Evolutionary conservation across 768 basidiomycete species (phyloP).

Genomic region (Boletus speciosus): DNA sequence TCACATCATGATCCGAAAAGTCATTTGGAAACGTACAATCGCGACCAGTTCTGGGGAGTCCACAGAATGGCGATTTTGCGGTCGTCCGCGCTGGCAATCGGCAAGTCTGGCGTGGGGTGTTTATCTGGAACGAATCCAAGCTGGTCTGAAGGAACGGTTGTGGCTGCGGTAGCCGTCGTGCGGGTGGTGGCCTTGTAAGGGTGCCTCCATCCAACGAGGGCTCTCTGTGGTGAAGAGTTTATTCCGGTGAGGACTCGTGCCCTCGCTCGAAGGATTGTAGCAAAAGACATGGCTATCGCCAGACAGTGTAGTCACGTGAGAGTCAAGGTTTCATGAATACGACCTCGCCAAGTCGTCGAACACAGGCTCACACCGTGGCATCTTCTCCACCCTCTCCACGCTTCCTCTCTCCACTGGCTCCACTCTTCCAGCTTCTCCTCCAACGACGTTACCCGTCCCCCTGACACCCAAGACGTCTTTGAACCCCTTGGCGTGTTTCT

Average conservation of each 20-base stretch:
- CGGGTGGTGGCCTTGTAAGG: constrained; percentile 1
- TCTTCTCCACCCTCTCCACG: constrained; percentile 34
- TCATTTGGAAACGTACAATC: constrained; percentile 55
- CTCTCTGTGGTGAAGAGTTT: neutral
- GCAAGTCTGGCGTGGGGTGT: constrained; percentile 34
- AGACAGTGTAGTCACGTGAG: too few species aligned
- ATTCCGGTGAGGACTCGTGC: neutral
- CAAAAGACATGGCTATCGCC: constrained; percentile 1
- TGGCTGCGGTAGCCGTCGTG: neutral
- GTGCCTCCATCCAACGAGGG: neutral
- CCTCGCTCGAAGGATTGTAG: neutral
- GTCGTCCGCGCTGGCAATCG: constrained; percentile 54
- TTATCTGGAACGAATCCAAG: constrained; percentile 25
- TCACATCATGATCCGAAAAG: neutral
- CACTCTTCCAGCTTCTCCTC: constrained; percentile 30
- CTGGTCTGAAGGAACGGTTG: constrained; percentile 26
- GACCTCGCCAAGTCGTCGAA: too few species aligned
- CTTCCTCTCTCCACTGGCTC: constrained; percentile 15
- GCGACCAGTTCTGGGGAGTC: constrained; percentile 67
- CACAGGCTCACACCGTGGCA: constrained; percentile 3
- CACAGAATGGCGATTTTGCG: constrained; percentile 67
- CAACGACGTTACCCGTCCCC: constrained; percentile 34
- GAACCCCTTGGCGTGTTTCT: constrained; percentile 24
- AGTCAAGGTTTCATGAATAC: too few species aligned
- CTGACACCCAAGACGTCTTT: constrained; percentile 33